Base-by-base conservation (phyloP, 2,329 filamentous ascomycete species). In the Diaporthe amygdali region DNA sequence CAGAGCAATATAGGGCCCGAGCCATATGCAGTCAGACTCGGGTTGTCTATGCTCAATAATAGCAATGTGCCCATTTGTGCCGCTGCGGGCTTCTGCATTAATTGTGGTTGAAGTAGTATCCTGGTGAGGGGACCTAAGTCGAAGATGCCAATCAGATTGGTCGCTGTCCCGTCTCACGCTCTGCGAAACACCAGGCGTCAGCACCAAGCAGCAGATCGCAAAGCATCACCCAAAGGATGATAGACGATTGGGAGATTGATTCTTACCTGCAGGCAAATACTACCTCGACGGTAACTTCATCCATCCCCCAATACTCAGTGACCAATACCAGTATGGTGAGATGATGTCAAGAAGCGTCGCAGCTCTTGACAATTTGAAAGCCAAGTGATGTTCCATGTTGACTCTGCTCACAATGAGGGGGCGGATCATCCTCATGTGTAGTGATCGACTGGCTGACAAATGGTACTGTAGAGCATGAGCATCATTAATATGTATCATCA, bases 31-130 rank as follows among this genome's bases (percentile, higher is more conserved):
- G 52, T 15, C 12, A 39, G 32, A 55, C 6, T 6, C 10, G 17
- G 6, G 20, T n/a, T 39, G 12, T 12, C 15, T 25, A 3, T 5
- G n/a, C n/a, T 17, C 0, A 12, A 30, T n/a, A 56, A 37, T 17
- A n/a, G 10, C 12, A 37, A 10, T 55, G 32, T 55, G 32, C 52
- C 10, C 32, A 39, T 9, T n/a, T 14, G n/a, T 56, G 12, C 12
- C 8, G 10, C 4, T 22, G 32, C 6, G 8, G 10, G 12, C 8
- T 22, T 30, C 15, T 17, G 14, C 52, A 30, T 15, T 9, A 44
- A 30, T 9, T 20, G 5, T 1, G 2, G 37, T 7, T 25, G 8
- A 15, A n/a, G 12, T 15, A 2, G n/a, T 0, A 1, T 9, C 20
- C 3, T 6, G 1, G 15, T 7, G 32, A 22, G 17, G 5, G n/a